Evolutionary conservation across 805 yeast species (phyloP).

Genomic region (Cyberlindnera veronae): DNA sequence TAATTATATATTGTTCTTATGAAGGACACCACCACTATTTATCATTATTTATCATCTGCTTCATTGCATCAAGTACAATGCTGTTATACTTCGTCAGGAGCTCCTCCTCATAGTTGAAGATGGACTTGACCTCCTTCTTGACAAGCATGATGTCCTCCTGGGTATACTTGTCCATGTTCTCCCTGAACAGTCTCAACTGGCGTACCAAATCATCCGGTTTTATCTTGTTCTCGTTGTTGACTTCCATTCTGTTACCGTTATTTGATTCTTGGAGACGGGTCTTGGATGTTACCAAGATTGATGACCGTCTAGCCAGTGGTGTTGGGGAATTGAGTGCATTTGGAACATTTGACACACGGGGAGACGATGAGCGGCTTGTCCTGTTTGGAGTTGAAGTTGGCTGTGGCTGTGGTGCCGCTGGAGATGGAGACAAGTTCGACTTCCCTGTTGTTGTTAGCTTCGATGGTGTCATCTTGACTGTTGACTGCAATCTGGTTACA

Average conservation of each 20-base stretch:
- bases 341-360: conserved; percentile 4
- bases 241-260: not conserved
- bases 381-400: conserved; percentile 1
- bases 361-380: conserved; percentile 5
- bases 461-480: conserved; percentile 24
- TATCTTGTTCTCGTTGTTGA: conserved; percentile 16
- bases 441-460: conserved; percentile 16
- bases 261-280: conserved; percentile 9
- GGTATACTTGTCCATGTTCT: conserved; percentile 20
- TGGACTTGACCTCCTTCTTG: conserved; percentile 21
- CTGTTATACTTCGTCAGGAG: conserved; percentile 35
- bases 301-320: conserved; percentile 10
- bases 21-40: too few relatives aligned
- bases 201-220: conserved; percentile 16
- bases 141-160: conserved; percentile 21
- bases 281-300: conserved; percentile 8
- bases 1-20: too few relatives aligned
- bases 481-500: conserved; percentile 17
- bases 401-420: conserved; percentile 7
- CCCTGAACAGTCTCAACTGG: conserved; percentile 17
- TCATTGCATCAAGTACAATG: conserved; percentile 14
- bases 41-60: conserved; percentile 9
- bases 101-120: conserved; percentile 25
- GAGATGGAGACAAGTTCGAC: conserved; percentile 20
- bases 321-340: conserved; percentile 6